Conservation (phyloP, 2,329 filamentous ascomycete species). For the Botrytis porri region DNA sequence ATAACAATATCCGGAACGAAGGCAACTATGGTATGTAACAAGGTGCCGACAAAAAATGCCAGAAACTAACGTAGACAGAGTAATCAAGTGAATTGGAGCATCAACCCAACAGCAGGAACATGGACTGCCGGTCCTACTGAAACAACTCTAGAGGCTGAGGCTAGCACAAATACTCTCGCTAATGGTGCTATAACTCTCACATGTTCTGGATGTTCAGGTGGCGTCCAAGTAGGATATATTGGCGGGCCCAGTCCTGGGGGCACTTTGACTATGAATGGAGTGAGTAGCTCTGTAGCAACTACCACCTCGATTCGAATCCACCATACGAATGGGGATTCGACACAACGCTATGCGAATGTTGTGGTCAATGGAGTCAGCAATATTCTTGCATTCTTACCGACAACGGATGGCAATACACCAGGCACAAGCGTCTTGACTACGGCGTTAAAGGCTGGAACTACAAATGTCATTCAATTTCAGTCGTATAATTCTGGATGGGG, state of each 20-base stretch:
- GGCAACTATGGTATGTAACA: constrained; percentile 43
- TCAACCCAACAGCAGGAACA: constrained; percentile 44
- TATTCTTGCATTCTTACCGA: constrained; percentile 54
- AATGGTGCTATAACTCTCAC: constrained; percentile 46
- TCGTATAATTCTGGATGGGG: constrained; percentile 42
- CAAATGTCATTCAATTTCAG: constrained; percentile 50
- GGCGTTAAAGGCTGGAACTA: constrained; percentile 45
- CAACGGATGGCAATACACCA: constrained; percentile 44
- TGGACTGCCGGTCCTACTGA: constrained; percentile 47
- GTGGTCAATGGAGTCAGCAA: constrained; percentile 53
- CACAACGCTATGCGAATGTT: constrained; percentile 52
- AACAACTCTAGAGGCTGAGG: constrained; percentile 52
- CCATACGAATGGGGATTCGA: constrained; percentile 54
- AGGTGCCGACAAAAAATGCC: not conserved
- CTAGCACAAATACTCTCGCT: constrained; percentile 41
- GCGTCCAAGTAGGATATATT: constrained; percentile 51
- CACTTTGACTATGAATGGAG: constrained; percentile 46
- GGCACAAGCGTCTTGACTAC: constrained; percentile 48
- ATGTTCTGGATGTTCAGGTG: constrained; percentile 52
- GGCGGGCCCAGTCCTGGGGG: constrained; percentile 48
- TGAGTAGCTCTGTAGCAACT: constrained; percentile 45
- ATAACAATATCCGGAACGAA: constrained; percentile 51
- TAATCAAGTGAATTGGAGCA: constrained; percentile 55
- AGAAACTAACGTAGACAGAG: constrained; percentile 30
- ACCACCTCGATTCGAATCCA: constrained; percentile 53